phyloP scores from a whole-genome alignment of 768 basidiomycete genomes.

The Amanita inopinata region DNA sequence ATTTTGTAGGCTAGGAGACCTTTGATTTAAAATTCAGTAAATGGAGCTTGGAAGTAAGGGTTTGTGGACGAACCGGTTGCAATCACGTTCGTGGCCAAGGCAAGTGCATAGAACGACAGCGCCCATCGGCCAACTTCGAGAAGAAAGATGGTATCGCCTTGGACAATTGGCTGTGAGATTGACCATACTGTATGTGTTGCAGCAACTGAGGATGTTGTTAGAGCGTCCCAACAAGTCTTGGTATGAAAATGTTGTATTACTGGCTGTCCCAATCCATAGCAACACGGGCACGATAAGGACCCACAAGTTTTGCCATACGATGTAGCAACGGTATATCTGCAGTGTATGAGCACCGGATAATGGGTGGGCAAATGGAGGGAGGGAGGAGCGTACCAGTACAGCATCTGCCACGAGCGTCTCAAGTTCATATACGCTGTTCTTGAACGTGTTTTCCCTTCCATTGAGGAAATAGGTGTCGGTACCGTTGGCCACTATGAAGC shows the following conservation, averaged over 20 bases:
- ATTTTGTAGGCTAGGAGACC: not conserved
- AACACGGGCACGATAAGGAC: not conserved
- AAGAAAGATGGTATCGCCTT: not conserved
- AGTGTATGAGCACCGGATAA: not conserved
- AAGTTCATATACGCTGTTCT: not conserved
- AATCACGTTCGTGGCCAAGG: not conserved
- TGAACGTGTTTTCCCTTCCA: not conserved
- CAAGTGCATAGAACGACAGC: not conserved
- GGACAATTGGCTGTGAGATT: not conserved
- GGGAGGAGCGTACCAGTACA: not conserved
- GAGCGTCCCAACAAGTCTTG: not conserved
- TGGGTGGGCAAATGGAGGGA: not conserved
- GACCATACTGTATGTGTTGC: not conserved
- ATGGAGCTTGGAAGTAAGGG: not conserved
- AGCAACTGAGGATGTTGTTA: not conserved
- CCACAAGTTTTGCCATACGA: not conserved
- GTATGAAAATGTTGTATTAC: not conserved
- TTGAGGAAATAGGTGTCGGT: not conserved
- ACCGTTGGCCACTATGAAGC: not conserved
- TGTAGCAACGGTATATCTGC: not conserved
- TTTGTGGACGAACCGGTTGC: not conserved
- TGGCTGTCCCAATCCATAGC: not conserved
- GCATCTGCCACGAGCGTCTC: not conserved
- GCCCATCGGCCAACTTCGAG: not conserved
- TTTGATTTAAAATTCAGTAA: not conserved